Evolutionary conservation across 2,329 filamentous ascomycete species (phyloP).

Genomic region (Sporothrix brunneoviolacea): DNA sequence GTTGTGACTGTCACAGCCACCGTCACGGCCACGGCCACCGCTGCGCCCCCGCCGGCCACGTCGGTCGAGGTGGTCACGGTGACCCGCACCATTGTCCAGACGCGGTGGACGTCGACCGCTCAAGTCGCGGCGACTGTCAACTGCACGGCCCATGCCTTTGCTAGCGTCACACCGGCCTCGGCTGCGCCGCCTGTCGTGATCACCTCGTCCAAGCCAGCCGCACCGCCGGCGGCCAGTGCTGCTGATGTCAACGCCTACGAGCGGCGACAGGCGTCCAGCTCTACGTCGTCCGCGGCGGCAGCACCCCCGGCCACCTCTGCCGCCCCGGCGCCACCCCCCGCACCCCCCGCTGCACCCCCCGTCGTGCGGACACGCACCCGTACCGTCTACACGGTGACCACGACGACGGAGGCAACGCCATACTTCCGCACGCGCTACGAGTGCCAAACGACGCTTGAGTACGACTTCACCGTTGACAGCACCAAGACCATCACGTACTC

Average conservation of each 20-base stretch:
- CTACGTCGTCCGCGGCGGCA: background rate
- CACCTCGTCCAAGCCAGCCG: background rate
- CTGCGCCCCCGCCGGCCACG: background rate
- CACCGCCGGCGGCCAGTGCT: background rate
- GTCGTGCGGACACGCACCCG: slow-evolving; percentile 13
- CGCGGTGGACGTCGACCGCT: slow-evolving; percentile 13
- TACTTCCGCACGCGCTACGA: slow-evolving; percentile 15
- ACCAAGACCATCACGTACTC: slow-evolving; percentile 16
- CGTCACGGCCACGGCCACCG: background rate
- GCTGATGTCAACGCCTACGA: too few species aligned
- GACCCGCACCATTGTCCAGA: slow-evolving; percentile 16
- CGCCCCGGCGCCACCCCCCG: background rate
- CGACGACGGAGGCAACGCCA: slow-evolving; percentile 13
- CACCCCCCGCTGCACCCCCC: background rate
- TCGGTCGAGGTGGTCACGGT: slow-evolving; percentile 9
- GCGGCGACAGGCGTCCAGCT: too few species aligned
- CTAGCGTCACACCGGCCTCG: background rate
- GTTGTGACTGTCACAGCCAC: background rate
- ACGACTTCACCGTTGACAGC: slow-evolving; percentile 15
- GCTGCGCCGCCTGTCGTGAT: background rate
- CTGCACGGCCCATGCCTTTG: slow-evolving; percentile 5
- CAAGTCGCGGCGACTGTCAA: background rate
- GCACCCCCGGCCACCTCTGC: background rate
- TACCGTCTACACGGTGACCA: slow-evolving; percentile 16
- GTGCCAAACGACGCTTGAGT: slow-evolving; percentile 16